Conservation (phyloP, 208 protist species). For the Crithidia brevicula region DNA sequence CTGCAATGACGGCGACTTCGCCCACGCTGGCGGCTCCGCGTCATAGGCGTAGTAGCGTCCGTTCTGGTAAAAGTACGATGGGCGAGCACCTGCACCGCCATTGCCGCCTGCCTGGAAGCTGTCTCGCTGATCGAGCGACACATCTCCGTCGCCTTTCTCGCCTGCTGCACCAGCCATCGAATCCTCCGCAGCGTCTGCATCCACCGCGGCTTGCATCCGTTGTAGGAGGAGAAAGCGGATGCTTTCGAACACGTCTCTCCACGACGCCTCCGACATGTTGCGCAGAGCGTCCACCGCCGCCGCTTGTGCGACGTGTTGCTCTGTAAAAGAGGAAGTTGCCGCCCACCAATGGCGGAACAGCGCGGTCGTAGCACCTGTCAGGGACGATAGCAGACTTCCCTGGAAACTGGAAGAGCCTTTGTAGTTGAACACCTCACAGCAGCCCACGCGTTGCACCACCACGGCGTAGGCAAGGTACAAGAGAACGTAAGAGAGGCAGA, state of each 20-base stretch:
- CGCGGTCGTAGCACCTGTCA: background rate
- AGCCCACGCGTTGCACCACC: constrained; percentile 8
- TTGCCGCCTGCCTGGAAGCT: too few species aligned
- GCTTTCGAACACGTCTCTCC: constrained; percentile 17
- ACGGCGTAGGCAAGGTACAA: constrained; percentile 23
- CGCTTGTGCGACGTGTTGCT: too few species aligned
- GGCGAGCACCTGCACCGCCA: background rate
- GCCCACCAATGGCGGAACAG: background rate
- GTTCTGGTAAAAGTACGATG: constrained; percentile 41
- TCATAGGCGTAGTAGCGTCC: constrained; percentile 40
- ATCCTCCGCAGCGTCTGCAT: background rate
- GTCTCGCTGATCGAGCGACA: background rate
- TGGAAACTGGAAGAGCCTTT: background rate
- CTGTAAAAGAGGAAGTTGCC: background rate
- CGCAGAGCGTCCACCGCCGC: background rate
- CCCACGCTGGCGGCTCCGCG: constrained; percentile 20
- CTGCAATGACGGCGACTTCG: background rate
- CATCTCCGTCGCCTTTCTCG: background rate
- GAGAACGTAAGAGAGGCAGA: constrained; percentile 24
- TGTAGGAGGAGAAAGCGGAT: constrained; percentile 18
- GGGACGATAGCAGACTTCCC: background rate
- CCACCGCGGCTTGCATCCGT: constrained; percentile 1
- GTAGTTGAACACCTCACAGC: background rate
- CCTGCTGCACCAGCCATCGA: background rate
- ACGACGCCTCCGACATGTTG: constrained; percentile 5